phyloP scores from a whole-genome alignment of 2,329 filamentous ascomycete species.

The Chalaropsis thielavioides region DNA sequence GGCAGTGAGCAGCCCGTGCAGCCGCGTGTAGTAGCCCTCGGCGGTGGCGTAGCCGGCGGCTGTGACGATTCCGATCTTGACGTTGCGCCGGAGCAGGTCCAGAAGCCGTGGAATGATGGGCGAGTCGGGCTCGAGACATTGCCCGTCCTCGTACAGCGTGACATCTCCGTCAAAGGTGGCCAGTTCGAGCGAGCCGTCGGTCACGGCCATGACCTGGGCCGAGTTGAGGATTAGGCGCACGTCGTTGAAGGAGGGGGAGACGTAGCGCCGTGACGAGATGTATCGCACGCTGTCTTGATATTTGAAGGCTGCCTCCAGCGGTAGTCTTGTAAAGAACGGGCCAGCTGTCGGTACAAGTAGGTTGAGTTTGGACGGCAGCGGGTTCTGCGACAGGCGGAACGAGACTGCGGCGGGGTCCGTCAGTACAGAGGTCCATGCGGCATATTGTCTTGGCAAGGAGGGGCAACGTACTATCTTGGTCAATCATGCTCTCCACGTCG shows the following conservation, averaged over 20 bases:
- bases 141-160: conserved; percentile 83
- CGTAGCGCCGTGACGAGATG: conserved; percentile 84
- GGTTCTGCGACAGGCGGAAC: conserved; percentile 50
- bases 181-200: conserved; percentile 60
- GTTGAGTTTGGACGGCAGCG: conserved; percentile 74
- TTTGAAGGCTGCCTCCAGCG: conserved; percentile 77
- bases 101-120: conserved; percentile 57
- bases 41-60: conserved; percentile 89
- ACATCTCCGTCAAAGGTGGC: conserved; percentile 97
- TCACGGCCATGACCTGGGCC: conserved; percentile 85
- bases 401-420: conserved; percentile 36
- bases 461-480: conserved; percentile 60
- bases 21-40: conserved; percentile 68
- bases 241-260: conserved; percentile 95
- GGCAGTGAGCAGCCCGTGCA: conserved; percentile 75
- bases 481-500: conserved; percentile 82
- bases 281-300: conserved; percentile 75
- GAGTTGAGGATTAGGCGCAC: conserved; percentile 86
- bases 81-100: conserved; percentile 59
- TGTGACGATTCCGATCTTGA: conserved; percentile 83
- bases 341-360: conserved; percentile 82
- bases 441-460: background rate
- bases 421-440: background rate
- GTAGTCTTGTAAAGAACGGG: conserved; percentile 82
- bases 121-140: conserved; percentile 59